Conservation (phyloP, 2,329 filamentous ascomycete genomes). For the Trichophyton mentagrophytes region DNA sequence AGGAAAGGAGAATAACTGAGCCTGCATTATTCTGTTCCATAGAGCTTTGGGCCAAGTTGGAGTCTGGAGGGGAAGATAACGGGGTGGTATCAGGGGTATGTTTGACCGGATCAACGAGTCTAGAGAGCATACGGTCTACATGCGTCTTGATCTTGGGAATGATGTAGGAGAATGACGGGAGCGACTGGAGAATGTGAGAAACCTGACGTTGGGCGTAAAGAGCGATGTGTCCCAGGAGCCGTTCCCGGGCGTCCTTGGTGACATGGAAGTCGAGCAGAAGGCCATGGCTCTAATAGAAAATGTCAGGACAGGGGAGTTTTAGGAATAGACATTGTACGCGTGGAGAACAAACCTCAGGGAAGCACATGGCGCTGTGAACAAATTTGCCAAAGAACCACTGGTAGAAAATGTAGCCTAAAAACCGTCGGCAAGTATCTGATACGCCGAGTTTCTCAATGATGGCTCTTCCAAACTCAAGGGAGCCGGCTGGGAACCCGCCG, state of each 20-base stretch:
- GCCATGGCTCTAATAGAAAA: slow-evolving; percentile 38
- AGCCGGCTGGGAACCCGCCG: slow-evolving; percentile 74
- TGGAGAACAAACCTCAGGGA: slow-evolving; percentile 57
- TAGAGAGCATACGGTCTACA: slow-evolving; percentile 28
- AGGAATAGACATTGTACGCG: too few species aligned
- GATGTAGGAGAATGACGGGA: slow-evolving; percentile 34
- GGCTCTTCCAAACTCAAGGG: slow-evolving; percentile 71
- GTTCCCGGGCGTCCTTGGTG: slow-evolving; percentile 77
- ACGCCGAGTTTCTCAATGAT: slow-evolving; percentile 64
- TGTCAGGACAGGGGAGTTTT: neutral
- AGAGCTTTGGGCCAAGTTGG: slow-evolving; percentile 4
- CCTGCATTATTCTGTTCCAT: neutral
- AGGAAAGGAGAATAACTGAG: slow-evolving; percentile 33
- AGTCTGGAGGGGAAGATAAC: neutral
- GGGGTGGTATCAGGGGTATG: neutral
- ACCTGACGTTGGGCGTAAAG: slow-evolving; percentile 68
- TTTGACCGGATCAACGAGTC: neutral
- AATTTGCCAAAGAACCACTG: slow-evolving; percentile 90
- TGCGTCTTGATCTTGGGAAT: slow-evolving; percentile 24
- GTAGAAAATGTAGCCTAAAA: slow-evolving; percentile 71
- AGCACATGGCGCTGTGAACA: slow-evolving; percentile 67
- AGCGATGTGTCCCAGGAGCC: slow-evolving; percentile 58
- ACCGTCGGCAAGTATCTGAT: slow-evolving; percentile 56
- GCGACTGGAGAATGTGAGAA: slow-evolving; percentile 57
- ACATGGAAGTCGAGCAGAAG: slow-evolving; percentile 82